A percentile compares a stretch with the other conserved stretches of the same genome.
These are phyloP conservation scores for Thelonectria rubi DNA, from an alignment of 2,329 filamentous ascomycete species.

Conservation along the genomic window DNA sequence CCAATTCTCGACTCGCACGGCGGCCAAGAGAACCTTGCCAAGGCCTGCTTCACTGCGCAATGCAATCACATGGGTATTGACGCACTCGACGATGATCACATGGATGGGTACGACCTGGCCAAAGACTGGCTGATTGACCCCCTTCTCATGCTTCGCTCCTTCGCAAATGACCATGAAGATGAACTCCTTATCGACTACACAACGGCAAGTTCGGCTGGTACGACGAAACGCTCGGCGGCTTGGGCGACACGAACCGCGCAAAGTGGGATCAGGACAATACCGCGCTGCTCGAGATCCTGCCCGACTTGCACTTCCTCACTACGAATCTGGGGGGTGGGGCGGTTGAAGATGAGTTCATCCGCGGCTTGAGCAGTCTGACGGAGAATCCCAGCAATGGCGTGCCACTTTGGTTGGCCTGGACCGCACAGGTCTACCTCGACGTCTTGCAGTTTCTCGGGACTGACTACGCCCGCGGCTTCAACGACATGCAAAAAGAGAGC, in stretches of 20 bases:
- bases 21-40: neutral
- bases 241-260: neutral
- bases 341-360: constrained; percentile 35
- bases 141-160: constrained; percentile 12
- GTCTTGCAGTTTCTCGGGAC: constrained; percentile 27
- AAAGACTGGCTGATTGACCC: constrained; percentile 12
- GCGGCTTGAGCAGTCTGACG: constrained; percentile 13
- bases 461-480: neutral
- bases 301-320: constrained; percentile 24
- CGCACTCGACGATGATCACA: constrained; percentile 15
- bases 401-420: constrained; percentile 31
- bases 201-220: constrained; percentile 36
- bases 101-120: constrained; percentile 23
- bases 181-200: neutral
- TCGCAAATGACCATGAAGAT: neutral
- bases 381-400: neutral
- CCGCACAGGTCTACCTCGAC: constrained; percentile 32
- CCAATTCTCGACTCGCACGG: constrained; percentile 32
- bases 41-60: neutral
- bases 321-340: constrained; percentile 9
- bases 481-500: constrained; percentile 24
- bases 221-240: constrained; percentile 14
- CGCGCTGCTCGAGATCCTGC: constrained; percentile 27
- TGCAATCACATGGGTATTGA: constrained; percentile 18
- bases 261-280: constrained; percentile 28